Percentiles rank a stretch among this genome's conserved stretches.
These are phyloP conservation scores for Alloascoidea africana DNA, from an alignment of 805 yeast genomes.

Conservation along the genomic window DNA sequence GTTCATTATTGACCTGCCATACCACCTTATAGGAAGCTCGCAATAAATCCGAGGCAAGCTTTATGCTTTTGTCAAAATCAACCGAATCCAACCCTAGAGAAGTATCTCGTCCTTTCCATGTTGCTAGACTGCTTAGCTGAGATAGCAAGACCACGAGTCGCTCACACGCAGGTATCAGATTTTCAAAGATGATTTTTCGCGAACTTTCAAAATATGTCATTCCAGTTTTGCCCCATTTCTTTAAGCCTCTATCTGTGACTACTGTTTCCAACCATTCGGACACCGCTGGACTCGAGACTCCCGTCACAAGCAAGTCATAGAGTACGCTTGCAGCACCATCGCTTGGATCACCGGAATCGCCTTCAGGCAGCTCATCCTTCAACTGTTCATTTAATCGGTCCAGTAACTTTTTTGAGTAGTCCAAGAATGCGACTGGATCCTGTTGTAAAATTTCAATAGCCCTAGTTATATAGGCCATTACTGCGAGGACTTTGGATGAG, in stretches of 20 bases:
- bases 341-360: slow-evolving; percentile 2
- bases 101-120: slow-evolving; percentile 21
- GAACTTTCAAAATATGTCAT: slow-evolving; percentile 27
- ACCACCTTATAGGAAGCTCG: slow-evolving; percentile 4
- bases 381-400: slow-evolving; percentile 9
- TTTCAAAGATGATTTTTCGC: slow-evolving; percentile 26
- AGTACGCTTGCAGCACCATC: slow-evolving; percentile 21
- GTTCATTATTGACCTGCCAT: slow-evolving; percentile 8
- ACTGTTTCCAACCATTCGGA: slow-evolving; percentile 37
- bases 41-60: slow-evolving; percentile 3
- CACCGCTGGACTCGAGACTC: slow-evolving; percentile 26
- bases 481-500: slow-evolving; percentile 21
- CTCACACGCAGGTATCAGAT: slow-evolving; percentile 31
- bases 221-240: slow-evolving; percentile 29
- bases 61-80: slow-evolving; percentile 4
- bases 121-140: slow-evolving; percentile 24
- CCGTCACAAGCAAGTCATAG: slow-evolving; percentile 31
- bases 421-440: slow-evolving; percentile 17
- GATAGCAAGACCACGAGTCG: slow-evolving; percentile 29
- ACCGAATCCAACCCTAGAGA: slow-evolving; percentile 8
- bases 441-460: slow-evolving; percentile 13
- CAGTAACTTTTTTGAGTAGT: slow-evolving; percentile 16
- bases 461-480: slow-evolving; percentile 17
- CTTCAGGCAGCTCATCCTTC: slow-evolving; percentile 2
- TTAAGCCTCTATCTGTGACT: slow-evolving; percentile 39